Conservation (phyloP, 352 stramenopile genomes). For the Aphanomyces astaci region DNA sequence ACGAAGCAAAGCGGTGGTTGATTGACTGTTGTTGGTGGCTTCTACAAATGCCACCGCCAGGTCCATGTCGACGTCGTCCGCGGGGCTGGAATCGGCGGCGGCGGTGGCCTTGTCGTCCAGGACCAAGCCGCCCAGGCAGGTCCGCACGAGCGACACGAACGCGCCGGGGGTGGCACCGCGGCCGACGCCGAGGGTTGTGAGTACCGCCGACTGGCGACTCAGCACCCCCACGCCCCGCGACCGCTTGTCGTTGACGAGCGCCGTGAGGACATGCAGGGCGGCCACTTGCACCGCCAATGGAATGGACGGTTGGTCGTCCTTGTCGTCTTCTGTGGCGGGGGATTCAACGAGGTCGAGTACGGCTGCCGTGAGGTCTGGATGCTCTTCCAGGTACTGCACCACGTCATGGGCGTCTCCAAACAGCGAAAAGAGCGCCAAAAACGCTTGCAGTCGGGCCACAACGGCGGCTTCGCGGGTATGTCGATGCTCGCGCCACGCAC, state of each 20-base stretch:
- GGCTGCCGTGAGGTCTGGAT: constrained; percentile 58
- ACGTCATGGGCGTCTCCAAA: constrained; percentile 72
- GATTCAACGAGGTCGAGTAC: constrained; percentile 73
- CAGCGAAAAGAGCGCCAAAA: constrained; percentile 65
- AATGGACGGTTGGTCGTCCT: constrained; percentile 55
- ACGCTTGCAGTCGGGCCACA: constrained; percentile 57
- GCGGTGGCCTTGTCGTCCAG: constrained; percentile 27
- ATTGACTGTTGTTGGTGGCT: constrained; percentile 65
- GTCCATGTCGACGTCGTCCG: constrained; percentile 87
- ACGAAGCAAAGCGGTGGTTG: constrained; percentile 37
- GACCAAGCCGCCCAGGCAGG: constrained; percentile 57
- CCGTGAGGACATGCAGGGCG: constrained; percentile 63
- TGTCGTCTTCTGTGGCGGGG: constrained; percentile 24
- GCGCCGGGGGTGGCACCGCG: constrained; percentile 72
- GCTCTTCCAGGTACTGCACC: constrained; percentile 67
- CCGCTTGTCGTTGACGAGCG: constrained; percentile 69
- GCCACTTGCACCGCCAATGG: constrained; percentile 49
- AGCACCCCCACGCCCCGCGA: constrained; percentile 57
- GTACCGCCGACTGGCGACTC: constrained; percentile 69
- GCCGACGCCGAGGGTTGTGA: constrained; percentile 62
- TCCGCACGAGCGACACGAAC: constrained; percentile 75
- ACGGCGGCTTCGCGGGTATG: constrained; percentile 41
- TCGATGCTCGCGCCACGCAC: constrained; percentile 19
- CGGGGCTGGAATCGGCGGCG: constrained; percentile 40
- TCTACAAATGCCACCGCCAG: constrained; percentile 82